Conservation (phyloP, 768 basidiomycete species). For the Tricholoma sp. region DNA sequence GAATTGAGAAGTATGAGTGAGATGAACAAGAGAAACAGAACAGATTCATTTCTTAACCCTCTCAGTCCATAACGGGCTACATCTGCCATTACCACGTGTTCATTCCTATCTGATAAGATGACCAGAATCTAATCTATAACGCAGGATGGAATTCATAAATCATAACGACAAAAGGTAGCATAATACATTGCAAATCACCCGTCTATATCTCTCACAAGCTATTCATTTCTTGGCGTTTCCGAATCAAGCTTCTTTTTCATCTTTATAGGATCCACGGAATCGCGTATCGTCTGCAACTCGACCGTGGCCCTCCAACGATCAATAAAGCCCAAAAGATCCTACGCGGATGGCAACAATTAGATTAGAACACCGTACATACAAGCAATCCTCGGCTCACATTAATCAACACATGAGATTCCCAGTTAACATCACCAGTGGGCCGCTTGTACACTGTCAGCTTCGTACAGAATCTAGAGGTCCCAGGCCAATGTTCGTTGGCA, state of each 20-base stretch:
- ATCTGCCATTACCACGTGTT: too few species aligned
- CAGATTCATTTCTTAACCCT: too few species aligned
- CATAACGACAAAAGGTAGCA: too few species aligned
- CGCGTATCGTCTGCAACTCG: neutral
- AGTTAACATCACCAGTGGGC: neutral
- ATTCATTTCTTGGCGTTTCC: neutral
- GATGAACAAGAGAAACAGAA: slow-evolving; percentile 1
- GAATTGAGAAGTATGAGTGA: neutral
- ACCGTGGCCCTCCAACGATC: neutral
- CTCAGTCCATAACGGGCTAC: too few species aligned
- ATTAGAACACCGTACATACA: neutral
- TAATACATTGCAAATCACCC: too few species aligned
- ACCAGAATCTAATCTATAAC: too few species aligned
- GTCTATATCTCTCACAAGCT: too few species aligned
- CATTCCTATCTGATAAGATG: too few species aligned
- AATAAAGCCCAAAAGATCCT: neutral
- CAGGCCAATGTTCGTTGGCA: slow-evolving; percentile 16
- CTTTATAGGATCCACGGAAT: slow-evolving; percentile 1
- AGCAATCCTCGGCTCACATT: neutral
- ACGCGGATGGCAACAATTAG: neutral
- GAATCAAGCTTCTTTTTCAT: neutral
- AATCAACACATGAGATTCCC: neutral
- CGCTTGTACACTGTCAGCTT: slow-evolving; percentile 1
- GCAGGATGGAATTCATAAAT: too few species aligned
- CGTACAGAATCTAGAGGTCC: slow-evolving; percentile 16